Evolutionary conservation across 1,284 basidiomycete species (phyloP), one percentile per base, ranked within the genome.

Genomic region (Heliocybe sulcata): DNA sequence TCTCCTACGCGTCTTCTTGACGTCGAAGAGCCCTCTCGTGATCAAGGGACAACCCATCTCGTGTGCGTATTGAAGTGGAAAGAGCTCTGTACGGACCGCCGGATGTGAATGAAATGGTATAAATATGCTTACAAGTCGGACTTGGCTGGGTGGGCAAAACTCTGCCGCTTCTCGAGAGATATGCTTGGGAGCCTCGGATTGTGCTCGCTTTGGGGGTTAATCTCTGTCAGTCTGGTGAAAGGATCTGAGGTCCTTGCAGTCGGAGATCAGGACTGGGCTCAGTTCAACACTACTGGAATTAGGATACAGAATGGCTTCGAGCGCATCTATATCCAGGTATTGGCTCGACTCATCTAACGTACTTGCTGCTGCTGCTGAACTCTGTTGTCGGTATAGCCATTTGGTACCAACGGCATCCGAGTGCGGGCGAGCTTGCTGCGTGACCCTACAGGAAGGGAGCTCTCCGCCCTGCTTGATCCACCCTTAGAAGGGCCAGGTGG

Each of bases 401-500:
- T 67, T 58, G 72, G 72, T 19, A 67, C 69, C 38, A 66, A 74
- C 56, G 72, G 68, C 2, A 63, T 74, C 33, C 72, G 72, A 35
- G 67, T 74, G 27, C 69, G 72, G 23, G 65, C 69, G n/a, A 72
- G 69, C 55, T 62, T 73, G 42, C 62, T 73, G 58, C 64, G 69
- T 19, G 72, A 73, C 57, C 72, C 72, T 19, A 70, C 71, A 2
- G 72, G 72, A 3, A 60, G 58, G 20, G 71, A 73, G 55, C 64
- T 65, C 14, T 72, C 70, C 20, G 67, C 70, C 47, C 58, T 74
- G 10, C 62, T 74, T 51, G 72, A 74, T 56, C 72, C 72, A 22
- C 72, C 71, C 1, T 56, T 74, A 31, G 70, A 72, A 61, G 72
- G 71, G 9, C 71, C 71, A 9, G 71, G 71, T 0, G 70, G 69